Conservation (phyloP, 2,329 filamentous ascomycete species). For the Botrytis elliptica region DNA sequence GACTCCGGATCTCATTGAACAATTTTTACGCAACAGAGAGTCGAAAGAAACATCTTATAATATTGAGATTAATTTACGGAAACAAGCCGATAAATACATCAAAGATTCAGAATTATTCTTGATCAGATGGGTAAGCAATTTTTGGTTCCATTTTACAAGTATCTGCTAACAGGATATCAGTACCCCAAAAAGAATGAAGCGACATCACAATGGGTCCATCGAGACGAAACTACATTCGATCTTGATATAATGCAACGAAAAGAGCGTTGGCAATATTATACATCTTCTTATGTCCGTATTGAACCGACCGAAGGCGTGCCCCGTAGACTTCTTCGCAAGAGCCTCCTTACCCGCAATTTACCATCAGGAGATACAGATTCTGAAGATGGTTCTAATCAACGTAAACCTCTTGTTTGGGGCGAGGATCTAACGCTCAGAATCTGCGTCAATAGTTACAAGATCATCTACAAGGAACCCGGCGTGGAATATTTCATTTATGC, state of each 20-base stretch:
- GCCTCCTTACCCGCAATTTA: slow-evolving; percentile 70
- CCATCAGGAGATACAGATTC: slow-evolving; percentile 61
- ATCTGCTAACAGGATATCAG: slow-evolving; percentile 43
- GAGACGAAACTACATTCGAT: slow-evolving; percentile 75
- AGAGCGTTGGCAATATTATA: slow-evolving; percentile 91
- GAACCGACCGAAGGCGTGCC: slow-evolving; percentile 82
- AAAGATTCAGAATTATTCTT: slow-evolving; percentile 92
- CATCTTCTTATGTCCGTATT: slow-evolving; percentile 84
- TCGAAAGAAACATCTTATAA: slow-evolving; percentile 86
- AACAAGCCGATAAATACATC: slow-evolving; percentile 87
- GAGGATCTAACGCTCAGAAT: slow-evolving; percentile 72
- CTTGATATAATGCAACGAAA: slow-evolving; percentile 83
- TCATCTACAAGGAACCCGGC: slow-evolving; percentile 71
- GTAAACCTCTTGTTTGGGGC: slow-evolving; percentile 55
- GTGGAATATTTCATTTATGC: slow-evolving; percentile 69
- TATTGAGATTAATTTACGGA: slow-evolving; percentile 84
- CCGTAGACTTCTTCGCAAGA: slow-evolving; percentile 59
- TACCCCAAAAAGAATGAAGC: slow-evolving; percentile 67
- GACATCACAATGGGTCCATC: slow-evolving; percentile 68
- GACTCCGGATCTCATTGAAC: slow-evolving; percentile 82
- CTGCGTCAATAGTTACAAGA: slow-evolving; percentile 74
- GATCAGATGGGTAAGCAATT: slow-evolving; percentile 79
- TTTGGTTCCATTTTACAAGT: background rate
- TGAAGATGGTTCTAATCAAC: slow-evolving; percentile 62
- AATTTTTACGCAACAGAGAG: slow-evolving; percentile 79